Evolutionary conservation across 495 filamentous ascomycete genomes (phyloP), one percentile per base, ranked within the genome.

Genomic region (Tuber calosporum): DNA sequence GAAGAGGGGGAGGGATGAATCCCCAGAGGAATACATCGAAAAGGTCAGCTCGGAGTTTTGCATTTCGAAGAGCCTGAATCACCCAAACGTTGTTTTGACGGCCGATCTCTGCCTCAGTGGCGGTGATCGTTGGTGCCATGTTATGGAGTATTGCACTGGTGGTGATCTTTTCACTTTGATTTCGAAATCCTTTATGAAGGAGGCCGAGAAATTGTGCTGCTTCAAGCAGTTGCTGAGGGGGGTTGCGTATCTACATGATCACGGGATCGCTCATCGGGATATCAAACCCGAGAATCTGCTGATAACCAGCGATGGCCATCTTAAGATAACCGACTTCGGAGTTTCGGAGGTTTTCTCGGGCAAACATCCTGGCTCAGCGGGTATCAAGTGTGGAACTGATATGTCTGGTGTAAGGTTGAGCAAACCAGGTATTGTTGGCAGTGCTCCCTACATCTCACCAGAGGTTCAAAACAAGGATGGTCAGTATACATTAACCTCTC

Each of bases 291-390:
- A 93, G 81, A 93, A 93, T 79, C 83, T 93, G 36, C 85, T 94
- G 70, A 83, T 94, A 69, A 88, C 86, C 2, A 86, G 84, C 43
- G 86, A 90, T 69, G 89, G 91, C 74, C 87, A 89, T 76, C 83
- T 93, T 67, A 93, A 93, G 81, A 91, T 94, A 73, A 90, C 91
- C 53, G 91, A 93, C 82, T 93, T 94, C 84, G 91, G 91, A 58
- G 88, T 91, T 42, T 89, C 90, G 0, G 90, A 92, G 77, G 90
- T 93, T 30, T 93, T 93, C 82, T 86, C 85, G 67, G 90, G 90
- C 70, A 88, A 87, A 68, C 91, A 93, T 81, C 91, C 91, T 37
- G 91, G 91, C 58, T 85, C 87, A 74, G 86, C 89, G 20, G 87
- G 86, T 62, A 87, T 88, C 58, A 84, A 89, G 79, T 90, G 89